A percentile compares a stretch with the other conserved stretches of the same genome.
Evolutionary conservation across 2,329 filamentous ascomycete genomes (phyloP).

Genomic region (Kalaharituber pfeilii): DNA sequence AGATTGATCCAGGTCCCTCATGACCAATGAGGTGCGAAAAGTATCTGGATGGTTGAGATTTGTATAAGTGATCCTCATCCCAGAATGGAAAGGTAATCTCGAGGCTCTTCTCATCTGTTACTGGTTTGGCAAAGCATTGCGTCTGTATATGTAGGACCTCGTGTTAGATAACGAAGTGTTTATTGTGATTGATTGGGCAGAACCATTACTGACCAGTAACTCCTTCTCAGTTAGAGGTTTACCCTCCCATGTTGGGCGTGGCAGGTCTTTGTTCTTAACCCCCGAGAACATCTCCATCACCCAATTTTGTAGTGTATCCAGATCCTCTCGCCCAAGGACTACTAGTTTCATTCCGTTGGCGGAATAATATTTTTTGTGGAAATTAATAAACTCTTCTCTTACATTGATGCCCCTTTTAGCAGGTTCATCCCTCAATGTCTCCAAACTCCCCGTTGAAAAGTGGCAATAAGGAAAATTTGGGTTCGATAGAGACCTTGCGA

Average conservation of each 20-base stretch:
- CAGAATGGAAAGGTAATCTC: slow-evolving; percentile 71
- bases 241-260: slow-evolving; percentile 29
- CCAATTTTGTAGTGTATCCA: slow-evolving; percentile 73
- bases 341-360: slow-evolving; percentile 89
- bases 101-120: slow-evolving; percentile 69
- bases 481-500: slow-evolving; percentile 77
- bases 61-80: slow-evolving; percentile 63
- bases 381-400: slow-evolving; percentile 78
- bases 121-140: slow-evolving; percentile 74
- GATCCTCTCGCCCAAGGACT: slow-evolving; percentile 60
- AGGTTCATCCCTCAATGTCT: slow-evolving; percentile 68
- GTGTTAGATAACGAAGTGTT: too few relatives aligned
- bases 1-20: slow-evolving; percentile 79
- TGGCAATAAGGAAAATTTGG: slow-evolving; percentile 75
- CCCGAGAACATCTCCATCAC: slow-evolving; percentile 65
- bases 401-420: slow-evolving; percentile 67
- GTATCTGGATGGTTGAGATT: slow-evolving; percentile 68
- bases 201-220: slow-evolving; percentile 26
- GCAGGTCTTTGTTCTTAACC: slow-evolving; percentile 65
- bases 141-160: slow-evolving; percentile 30
- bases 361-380: slow-evolving; percentile 77
- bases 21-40: slow-evolving; percentile 81
- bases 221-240: slow-evolving; percentile 43
- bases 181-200: neutral
- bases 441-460: slow-evolving; percentile 78